Conservation (phyloP, 371 early-diverging fungal species). For the Nematocida minor region DNA sequence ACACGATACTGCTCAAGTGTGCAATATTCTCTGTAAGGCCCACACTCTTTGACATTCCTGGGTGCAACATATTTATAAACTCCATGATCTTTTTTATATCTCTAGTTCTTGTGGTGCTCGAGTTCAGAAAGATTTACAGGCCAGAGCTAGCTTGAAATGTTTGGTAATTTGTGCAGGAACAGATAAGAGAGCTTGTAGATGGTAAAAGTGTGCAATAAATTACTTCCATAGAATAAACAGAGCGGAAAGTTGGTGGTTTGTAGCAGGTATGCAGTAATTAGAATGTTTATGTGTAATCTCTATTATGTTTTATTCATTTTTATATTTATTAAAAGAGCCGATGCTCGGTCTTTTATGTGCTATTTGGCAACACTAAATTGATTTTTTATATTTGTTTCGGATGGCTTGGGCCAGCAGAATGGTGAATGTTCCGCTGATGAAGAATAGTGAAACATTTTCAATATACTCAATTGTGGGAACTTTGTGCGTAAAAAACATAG, state of each 20-base stretch:
- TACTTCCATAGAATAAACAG: background rate
- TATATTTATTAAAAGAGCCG: too few relatives aligned
- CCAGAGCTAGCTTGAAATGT: background rate
- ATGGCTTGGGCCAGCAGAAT: too few relatives aligned
- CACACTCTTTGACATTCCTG: conserved; percentile 7
- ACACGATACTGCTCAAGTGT: conserved; percentile 27
- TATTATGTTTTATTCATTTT: too few relatives aligned
- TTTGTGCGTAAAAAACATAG: too few relatives aligned
- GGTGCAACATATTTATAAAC: background rate
- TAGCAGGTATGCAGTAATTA: too few relatives aligned
- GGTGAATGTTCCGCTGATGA: too few relatives aligned
- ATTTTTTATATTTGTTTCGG: background rate
- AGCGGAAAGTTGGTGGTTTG: background rate
- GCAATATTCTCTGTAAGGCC: background rate
- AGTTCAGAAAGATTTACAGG: conserved; percentile 9
- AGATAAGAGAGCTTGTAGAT: background rate
- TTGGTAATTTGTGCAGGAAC: background rate
- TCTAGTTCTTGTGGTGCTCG: background rate
- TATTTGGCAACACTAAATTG: background rate
- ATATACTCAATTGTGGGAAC: too few relatives aligned
- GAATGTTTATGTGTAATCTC: too few relatives aligned
- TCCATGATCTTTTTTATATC: background rate
- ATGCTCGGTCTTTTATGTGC: background rate
- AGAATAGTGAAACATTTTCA: too few relatives aligned
- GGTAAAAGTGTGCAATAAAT: background rate